These are phyloP conservation scores for Pleodorina starrii DNA, from an alignment of 139 green algal species.

Conservation along the genomic window DNA sequence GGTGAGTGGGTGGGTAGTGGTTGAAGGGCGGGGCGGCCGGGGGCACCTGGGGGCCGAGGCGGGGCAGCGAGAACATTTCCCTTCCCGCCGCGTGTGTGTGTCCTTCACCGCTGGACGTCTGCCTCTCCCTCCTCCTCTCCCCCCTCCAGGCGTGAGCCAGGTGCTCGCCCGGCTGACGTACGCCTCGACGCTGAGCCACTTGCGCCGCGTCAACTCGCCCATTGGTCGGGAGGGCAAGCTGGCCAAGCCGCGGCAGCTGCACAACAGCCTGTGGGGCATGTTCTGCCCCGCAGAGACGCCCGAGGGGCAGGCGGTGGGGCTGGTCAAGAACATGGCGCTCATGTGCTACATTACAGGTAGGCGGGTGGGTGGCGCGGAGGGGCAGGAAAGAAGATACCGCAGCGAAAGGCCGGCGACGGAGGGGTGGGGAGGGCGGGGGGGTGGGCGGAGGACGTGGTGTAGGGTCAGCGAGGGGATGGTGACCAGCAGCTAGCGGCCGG, in stretches of 20 bases:
- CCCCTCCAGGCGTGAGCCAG: constrained; percentile 65
- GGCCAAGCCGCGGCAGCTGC: constrained; percentile 97
- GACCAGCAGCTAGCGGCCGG: no score
- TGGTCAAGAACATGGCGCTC: constrained; percentile 99
- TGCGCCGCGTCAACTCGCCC: constrained; percentile 97
- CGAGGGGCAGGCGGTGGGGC: constrained; percentile 92
- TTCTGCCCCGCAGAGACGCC: constrained; percentile 98
- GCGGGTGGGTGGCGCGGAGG: constrained; percentile 43
- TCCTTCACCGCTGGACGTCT: not conserved
- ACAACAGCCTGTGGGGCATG: constrained; percentile 99
- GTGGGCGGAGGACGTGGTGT: not conserved
- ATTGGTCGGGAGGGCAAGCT: constrained; percentile 96
- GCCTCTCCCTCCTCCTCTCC: constrained; percentile 57
- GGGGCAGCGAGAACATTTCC: no score
- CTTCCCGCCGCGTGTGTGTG: not conserved
- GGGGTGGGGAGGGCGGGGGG: not conserved
- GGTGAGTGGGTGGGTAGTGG: constrained; percentile 70
- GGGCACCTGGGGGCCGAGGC: no score
- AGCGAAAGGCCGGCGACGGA: no score
- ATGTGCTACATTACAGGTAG: constrained; percentile 91
- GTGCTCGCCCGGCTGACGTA: constrained; percentile 98
- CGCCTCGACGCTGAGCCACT: constrained; percentile 94
- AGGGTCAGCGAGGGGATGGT: no score
- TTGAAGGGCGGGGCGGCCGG: no score
- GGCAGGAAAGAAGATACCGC: no score